phyloP scores from a whole-genome alignment of 768 basidiomycete species.

The Hysterangium stoloniferum region DNA sequence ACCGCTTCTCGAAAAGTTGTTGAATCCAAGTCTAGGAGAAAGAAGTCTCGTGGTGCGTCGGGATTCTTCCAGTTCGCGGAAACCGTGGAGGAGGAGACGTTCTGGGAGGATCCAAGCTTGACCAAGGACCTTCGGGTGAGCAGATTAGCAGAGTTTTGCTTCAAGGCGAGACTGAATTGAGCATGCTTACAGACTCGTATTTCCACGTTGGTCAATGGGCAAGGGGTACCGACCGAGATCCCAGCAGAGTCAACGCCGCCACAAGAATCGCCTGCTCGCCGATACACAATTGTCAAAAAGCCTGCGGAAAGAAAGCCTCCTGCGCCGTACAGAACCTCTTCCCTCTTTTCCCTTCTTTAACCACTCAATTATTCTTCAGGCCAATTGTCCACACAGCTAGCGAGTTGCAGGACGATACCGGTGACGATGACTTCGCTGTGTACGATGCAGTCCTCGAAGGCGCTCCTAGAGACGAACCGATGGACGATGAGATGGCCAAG shows the following conservation, averaged over 20 bases:
- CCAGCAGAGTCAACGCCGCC: conserved; percentile 14
- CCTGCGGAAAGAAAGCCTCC: conserved; percentile 15
- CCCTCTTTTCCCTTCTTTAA: neutral
- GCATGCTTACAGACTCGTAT: conserved; percentile 41
- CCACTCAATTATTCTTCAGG: conserved; percentile 25
- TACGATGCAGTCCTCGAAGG: conserved; percentile 58
- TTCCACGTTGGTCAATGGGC: conserved; percentile 41
- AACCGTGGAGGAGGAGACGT: conserved; percentile 58
- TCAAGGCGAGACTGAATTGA: neutral
- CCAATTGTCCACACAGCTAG: conserved; percentile 49
- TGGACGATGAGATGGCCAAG: conserved; percentile 64
- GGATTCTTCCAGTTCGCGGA: conserved; percentile 77
- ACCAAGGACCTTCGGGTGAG: conserved; percentile 58
- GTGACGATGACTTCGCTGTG: conserved; percentile 45
- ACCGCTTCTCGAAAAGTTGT: conserved; percentile 35
- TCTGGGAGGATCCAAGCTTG: conserved; percentile 52
- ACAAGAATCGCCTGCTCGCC: conserved; percentile 21
- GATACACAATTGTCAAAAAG: conserved; percentile 45
- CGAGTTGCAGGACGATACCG: conserved; percentile 28
- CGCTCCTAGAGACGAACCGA: conserved; percentile 15
- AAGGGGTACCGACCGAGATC: conserved; percentile 19
- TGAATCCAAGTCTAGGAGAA: conserved; percentile 39
- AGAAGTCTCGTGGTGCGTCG: conserved; percentile 41
- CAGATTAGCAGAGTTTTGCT: neutral
- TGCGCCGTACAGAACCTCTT: conserved; percentile 20